Conservation (phyloP, 192 early-diverging fungal genomes). For the Chytriomyces confervae region DNA sequence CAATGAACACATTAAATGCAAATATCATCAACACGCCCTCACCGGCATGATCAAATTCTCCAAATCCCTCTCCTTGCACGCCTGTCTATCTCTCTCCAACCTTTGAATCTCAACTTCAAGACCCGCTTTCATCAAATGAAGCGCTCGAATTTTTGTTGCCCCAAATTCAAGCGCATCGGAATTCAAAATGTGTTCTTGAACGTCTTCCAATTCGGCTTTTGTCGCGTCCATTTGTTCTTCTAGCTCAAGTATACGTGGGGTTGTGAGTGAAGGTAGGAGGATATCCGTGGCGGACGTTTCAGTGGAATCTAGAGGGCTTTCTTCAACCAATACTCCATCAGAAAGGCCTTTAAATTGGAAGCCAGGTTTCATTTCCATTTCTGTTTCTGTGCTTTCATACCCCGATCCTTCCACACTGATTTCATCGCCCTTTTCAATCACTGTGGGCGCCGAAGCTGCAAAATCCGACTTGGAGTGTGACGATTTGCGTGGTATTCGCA, state of each 20-base stretch:
- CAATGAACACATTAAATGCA: background rate
- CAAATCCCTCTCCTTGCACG: conserved; percentile 38
- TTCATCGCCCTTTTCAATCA: background rate
- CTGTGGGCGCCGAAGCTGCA: too few species aligned
- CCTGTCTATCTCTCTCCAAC: conserved; percentile 36
- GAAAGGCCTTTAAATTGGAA: background rate
- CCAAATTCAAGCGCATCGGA: conserved; percentile 15
- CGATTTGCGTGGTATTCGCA: background rate
- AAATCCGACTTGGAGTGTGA: background rate
- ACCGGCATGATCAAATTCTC: conserved; percentile 46
- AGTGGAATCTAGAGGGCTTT: background rate
- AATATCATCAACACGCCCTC: conserved; percentile 16
- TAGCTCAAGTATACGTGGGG: conserved; percentile 29
- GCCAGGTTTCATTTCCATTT: background rate
- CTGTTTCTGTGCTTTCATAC: background rate
- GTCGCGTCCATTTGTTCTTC: conserved; percentile 24
- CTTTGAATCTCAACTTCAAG: conserved; percentile 29
- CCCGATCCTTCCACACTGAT: background rate
- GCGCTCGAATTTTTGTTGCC: conserved; percentile 25
- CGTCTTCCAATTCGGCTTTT: conserved; percentile 7
- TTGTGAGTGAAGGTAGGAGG: conserved; percentile 13
- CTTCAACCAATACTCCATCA: background rate
- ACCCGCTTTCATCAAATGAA: conserved; percentile 39
- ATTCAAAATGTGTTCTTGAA: conserved; percentile 29
- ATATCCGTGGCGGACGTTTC: conserved; percentile 14